Conservation (phyloP, 1,139 yeast genomes). For the Saccharomycopsis crataegensis region DNA sequence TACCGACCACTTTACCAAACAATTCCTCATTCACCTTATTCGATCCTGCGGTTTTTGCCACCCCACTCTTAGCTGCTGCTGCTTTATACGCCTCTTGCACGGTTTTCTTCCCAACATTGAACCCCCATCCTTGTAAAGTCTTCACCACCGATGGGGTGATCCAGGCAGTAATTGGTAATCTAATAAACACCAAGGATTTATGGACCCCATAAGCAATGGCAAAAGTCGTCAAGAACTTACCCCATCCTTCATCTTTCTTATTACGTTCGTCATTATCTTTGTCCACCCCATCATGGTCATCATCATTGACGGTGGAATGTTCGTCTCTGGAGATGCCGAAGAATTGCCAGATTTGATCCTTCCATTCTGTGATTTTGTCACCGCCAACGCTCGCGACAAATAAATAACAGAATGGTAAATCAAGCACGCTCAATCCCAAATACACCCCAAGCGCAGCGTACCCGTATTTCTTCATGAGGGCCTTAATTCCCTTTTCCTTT, state of each 20-base stretch:
- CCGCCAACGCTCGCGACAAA: conserved; percentile 83
- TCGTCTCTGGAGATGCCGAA: conserved; percentile 45
- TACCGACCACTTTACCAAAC: conserved; percentile 48
- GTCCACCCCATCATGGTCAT: conserved; percentile 22
- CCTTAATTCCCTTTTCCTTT: conserved; percentile 47
- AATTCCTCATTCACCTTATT: conserved; percentile 30
- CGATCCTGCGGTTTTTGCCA: conserved; percentile 30
- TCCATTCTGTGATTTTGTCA: conserved; percentile 63
- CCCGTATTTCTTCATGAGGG: conserved; percentile 79
- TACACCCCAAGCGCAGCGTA: conserved; percentile 87
- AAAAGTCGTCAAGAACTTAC: conserved; percentile 59
- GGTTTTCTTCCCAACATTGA: conserved; percentile 54
- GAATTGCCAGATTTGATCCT: conserved; percentile 49
- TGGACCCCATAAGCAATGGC: conserved; percentile 91
- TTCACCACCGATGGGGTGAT: conserved; percentile 77
- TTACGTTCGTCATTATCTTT: conserved; percentile 9
- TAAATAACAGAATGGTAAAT: conserved; percentile 75
- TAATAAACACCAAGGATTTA: conserved; percentile 68
- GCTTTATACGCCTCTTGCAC: conserved; percentile 28
- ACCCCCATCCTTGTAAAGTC: conserved; percentile 67
- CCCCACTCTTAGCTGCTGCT: conserved; percentile 29
- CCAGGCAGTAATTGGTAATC: conserved; percentile 90
- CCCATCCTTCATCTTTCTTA: conserved; percentile 22
- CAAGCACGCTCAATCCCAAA: conserved; percentile 59
- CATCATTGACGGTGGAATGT: conserved; percentile 24